Evolutionary conservation across 2,329 filamentous ascomycete genomes (phyloP).

Genomic region (Fusarium sp.): DNA sequence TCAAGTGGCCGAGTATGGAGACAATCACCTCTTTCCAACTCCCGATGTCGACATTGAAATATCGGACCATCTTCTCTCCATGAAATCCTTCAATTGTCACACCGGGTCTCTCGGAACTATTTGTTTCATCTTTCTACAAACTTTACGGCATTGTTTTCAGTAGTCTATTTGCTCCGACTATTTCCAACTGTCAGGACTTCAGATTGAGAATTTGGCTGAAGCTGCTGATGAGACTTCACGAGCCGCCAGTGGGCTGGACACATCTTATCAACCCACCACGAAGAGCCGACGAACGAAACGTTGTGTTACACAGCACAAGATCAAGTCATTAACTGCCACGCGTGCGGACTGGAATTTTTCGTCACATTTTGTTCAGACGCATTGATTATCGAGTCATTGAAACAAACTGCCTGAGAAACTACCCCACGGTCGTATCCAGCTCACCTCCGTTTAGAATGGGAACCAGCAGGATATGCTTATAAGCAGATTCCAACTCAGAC

Average conservation of each 20-base stretch:
- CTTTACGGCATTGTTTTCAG: not conserved
- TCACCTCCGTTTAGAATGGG: not conserved
- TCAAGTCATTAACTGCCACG: slow-evolving; percentile 45
- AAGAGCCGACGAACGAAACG: slow-evolving; percentile 20
- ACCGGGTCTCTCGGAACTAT: slow-evolving; percentile 16
- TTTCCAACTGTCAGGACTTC: not conserved
- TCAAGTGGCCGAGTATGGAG: not conserved
- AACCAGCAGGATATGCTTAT: slow-evolving; percentile 9
- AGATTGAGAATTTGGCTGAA: slow-evolving; percentile 19
- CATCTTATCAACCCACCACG: slow-evolving; percentile 28
- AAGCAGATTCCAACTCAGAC: not conserved
- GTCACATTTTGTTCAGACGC: slow-evolving; percentile 5
- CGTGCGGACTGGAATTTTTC: slow-evolving; percentile 25
- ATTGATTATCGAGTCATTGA: slow-evolving; percentile 14
- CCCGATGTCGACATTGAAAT: slow-evolving; percentile 47
- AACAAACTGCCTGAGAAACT: slow-evolving; percentile 21
- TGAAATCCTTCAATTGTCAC: slow-evolving; percentile 7
- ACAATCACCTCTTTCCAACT: slow-evolving; percentile 43
- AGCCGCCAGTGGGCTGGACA: slow-evolving; percentile 24
- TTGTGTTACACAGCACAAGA: slow-evolving; percentile 37
- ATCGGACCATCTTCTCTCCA: slow-evolving; percentile 27
- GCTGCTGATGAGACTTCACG: slow-evolving; percentile 23
- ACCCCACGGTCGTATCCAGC: slow-evolving; percentile 11
- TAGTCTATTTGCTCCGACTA: slow-evolving; percentile 17
- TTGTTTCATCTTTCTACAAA: not conserved